Evolutionary conservation across 2,329 filamentous ascomycete genomes (phyloP).

Genomic region (Aspergillus sclerotialis): DNA sequence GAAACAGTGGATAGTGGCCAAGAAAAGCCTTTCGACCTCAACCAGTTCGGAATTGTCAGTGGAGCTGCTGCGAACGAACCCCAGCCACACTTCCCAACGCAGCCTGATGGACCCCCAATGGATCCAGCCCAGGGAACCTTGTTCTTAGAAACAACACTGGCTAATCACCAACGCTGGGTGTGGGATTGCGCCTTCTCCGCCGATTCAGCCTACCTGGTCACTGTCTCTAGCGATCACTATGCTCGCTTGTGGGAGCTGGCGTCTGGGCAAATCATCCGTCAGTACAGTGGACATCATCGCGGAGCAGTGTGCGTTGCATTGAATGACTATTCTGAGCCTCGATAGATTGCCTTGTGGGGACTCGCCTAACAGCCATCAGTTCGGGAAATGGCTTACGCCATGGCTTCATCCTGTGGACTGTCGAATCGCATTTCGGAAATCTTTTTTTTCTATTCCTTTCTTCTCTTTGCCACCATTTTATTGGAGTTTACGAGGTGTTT

Average conservation of each 20-base stretch:
- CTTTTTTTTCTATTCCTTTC: too few relatives aligned
- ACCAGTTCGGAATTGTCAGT: conserved; percentile 20
- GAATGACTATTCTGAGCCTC: conserved; percentile 64
- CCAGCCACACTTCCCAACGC: conserved; percentile 26
- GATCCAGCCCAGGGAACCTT: conserved; percentile 48
- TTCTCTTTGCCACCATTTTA: too few relatives aligned
- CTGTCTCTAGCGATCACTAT: conserved; percentile 89
- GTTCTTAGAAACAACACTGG: conserved; percentile 77
- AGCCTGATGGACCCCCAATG: conserved; percentile 34
- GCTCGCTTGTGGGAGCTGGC: conserved; percentile 83
- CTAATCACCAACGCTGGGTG: conserved; percentile 90
- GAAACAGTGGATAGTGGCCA: conserved; percentile 13
- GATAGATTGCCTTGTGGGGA: conserved; percentile 14
- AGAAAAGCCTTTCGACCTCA: conserved; percentile 9
- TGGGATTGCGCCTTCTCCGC: conserved; percentile 97
- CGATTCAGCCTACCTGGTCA: conserved; percentile 87
- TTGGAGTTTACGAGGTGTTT: too few relatives aligned
- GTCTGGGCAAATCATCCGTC: conserved; percentile 81
- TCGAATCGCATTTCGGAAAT: too few relatives aligned
- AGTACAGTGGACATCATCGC: conserved; percentile 91
- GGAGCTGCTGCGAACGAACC: conserved; percentile 20
- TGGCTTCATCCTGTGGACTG: too few relatives aligned
- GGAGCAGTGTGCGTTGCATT: conserved; percentile 88
- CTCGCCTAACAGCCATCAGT: not conserved
- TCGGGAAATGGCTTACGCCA: too few relatives aligned